phyloP scores from a whole-genome alignment of 768 basidiomycete genomes.

The Daedalea quercina region DNA sequence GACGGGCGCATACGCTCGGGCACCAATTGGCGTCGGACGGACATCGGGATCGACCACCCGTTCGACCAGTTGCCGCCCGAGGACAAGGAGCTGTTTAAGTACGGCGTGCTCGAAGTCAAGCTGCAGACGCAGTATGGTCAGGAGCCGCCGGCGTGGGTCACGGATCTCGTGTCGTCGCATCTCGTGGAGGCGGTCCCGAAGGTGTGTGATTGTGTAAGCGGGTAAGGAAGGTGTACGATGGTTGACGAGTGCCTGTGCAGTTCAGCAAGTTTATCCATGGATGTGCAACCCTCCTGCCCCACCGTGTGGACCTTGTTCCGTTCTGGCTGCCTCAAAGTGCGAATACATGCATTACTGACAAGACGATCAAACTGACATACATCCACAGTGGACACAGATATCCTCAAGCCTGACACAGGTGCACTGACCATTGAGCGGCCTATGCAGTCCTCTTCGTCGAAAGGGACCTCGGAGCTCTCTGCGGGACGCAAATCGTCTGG shows the following conservation, averaged over 20 bases:
- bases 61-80: constrained; percentile 68
- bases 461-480: constrained; percentile 32
- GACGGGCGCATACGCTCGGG: constrained; percentile 72
- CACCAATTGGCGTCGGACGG: constrained; percentile 90
- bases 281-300: constrained; percentile 86
- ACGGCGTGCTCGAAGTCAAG: constrained; percentile 96
- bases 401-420: constrained; percentile 86
- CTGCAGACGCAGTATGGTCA: constrained; percentile 94
- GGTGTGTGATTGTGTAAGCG: constrained; percentile 33
- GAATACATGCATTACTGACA: background rate
- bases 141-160: constrained; percentile 93
- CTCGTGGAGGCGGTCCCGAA: constrained; percentile 97
- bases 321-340: constrained; percentile 97
- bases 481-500: constrained; percentile 30
- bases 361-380: background rate
- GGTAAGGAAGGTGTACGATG: constrained; percentile 28
- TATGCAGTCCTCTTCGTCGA: constrained; percentile 38
- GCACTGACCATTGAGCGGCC: constrained; percentile 69
- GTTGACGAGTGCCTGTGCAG: background rate
- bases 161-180: constrained; percentile 92
- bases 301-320: constrained; percentile 91
- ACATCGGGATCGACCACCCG: constrained; percentile 89
- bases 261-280: constrained; percentile 91
- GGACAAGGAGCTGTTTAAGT: constrained; percentile 93
- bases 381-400: constrained; percentile 82